phyloP scores from a whole-genome alignment of 768 basidiomycete genomes.

The Tricholoma furcatifolium region DNA sequence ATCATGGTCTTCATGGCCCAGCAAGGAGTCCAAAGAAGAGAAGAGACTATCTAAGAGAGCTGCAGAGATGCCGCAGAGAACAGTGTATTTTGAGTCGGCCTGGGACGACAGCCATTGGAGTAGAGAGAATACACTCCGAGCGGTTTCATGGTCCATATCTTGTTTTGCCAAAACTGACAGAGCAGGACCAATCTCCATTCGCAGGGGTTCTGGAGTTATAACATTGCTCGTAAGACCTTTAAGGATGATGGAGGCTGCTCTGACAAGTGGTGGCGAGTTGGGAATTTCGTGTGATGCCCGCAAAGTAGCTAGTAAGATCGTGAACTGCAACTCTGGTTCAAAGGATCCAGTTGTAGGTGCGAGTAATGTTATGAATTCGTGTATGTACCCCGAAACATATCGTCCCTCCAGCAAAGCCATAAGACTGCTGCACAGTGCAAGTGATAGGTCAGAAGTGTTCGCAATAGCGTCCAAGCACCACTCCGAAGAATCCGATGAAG shows the following conservation, averaged over 20 bases:
- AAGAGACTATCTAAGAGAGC: conserved; percentile 48
- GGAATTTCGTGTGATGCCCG: conserved; percentile 25
- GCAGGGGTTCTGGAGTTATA: conserved; percentile 27
- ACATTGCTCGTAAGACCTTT: conserved; percentile 19
- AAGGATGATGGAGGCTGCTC: conserved; percentile 24
- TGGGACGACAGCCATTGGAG: conserved; percentile 58
- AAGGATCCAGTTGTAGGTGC: conserved; percentile 24
- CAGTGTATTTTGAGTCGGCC: conserved; percentile 39
- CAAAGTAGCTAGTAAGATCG: conserved; percentile 30
- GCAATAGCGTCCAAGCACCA: conserved; percentile 46
- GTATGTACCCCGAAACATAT: conserved; percentile 43
- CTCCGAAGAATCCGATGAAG: conserved; percentile 34
- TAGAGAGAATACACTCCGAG: conserved; percentile 39
- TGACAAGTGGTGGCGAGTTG: conserved; percentile 10
- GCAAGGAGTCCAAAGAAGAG: conserved; percentile 28
- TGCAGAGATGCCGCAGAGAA: conserved; percentile 47
- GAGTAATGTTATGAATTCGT: conserved; percentile 35
- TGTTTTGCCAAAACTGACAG: conserved; percentile 29
- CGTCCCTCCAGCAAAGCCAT: conserved; percentile 46
- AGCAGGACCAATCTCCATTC: conserved; percentile 33
- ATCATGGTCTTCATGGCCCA: conserved; percentile 24
- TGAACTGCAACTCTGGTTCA: conserved; percentile 27
- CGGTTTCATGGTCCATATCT: conserved; percentile 33
- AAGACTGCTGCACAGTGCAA: conserved; percentile 40
- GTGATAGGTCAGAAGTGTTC: conserved; percentile 41